Conservation (phyloP, 306 rosid genomes). For the Potentilla sterilis region DNA sequence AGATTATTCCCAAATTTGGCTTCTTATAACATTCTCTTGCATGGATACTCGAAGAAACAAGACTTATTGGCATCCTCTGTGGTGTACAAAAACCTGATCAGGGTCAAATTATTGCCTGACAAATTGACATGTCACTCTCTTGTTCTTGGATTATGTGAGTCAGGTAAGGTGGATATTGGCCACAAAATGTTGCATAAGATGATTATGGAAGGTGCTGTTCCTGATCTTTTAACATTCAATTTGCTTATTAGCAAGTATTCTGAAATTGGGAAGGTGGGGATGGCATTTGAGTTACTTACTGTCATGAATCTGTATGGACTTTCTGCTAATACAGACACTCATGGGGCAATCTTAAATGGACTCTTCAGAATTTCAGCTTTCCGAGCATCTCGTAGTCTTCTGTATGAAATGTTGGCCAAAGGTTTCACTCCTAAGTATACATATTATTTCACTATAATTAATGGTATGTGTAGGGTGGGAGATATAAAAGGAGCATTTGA, state of each 20-base stretch:
- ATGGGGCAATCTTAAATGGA: constrained; percentile 52
- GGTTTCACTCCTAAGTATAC: constrained; percentile 56
- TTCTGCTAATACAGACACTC: constrained; percentile 43
- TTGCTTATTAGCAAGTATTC: constrained; percentile 58
- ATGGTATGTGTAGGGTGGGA: constrained; percentile 72
- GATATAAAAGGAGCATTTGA: constrained; percentile 57
- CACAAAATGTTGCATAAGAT: constrained; percentile 56
- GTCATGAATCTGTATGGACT: constrained; percentile 43
- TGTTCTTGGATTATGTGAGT: constrained; percentile 52
- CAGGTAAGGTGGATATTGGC: constrained; percentile 59
- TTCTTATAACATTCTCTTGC: constrained; percentile 70
- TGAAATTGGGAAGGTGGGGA: constrained; percentile 44
- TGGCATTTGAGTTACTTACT: constrained; percentile 47
- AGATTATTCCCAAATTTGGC: constrained; percentile 46
- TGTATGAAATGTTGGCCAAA: constrained; percentile 53
- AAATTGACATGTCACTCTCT: constrained; percentile 64
- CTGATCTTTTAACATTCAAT: constrained; percentile 56
- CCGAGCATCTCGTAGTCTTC: constrained; percentile 42
- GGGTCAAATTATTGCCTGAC: constrained; percentile 44
- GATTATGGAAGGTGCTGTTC: constrained; percentile 39
- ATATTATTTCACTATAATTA: constrained; percentile 57
- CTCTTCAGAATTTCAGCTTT: constrained; percentile 42
- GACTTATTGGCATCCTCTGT: constrained; percentile 38
- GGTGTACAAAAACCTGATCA: constrained; percentile 43
- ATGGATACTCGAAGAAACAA: constrained; percentile 57